These are phyloP conservation scores for Cutaneotrichosporon daszewskae DNA, from an alignment of 1,284 basidiomycete species.

Conservation along the genomic window DNA sequence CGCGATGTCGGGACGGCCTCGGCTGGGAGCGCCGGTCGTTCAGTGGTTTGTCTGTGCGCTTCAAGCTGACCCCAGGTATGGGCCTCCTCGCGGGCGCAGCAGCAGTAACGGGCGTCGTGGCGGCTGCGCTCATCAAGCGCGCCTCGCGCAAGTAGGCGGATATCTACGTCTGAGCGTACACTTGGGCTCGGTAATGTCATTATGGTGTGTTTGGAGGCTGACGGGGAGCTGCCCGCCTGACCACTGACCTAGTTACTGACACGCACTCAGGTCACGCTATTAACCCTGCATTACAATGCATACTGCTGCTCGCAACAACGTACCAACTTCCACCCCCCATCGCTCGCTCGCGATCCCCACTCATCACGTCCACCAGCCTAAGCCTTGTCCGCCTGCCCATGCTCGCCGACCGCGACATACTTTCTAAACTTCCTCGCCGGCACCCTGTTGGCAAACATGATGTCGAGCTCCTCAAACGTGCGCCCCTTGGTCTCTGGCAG, in stretches of 20 bases:
- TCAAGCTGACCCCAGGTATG: constrained; percentile 59
- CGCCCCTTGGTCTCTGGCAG: constrained; percentile 45
- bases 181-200: not conserved
- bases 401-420: not conserved
- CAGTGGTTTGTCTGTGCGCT: not conserved
- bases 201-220: too few species aligned
- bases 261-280: too few species aligned
- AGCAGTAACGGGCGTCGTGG: constrained; percentile 72
- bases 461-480: constrained; percentile 42
- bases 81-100: constrained; percentile 85
- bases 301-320: too few species aligned
- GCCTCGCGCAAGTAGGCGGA: constrained; percentile 52
- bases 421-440: constrained; percentile 3
- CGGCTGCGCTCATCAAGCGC: constrained; percentile 80
- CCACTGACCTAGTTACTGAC: too few species aligned
- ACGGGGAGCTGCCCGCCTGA: too few species aligned
- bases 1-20: too few species aligned
- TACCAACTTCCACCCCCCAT: too few species aligned
- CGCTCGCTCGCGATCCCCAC: too few species aligned
- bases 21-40: too few species aligned
- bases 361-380: too few species aligned
- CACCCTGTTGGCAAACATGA: constrained; percentile 29
- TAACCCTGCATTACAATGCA: too few species aligned
- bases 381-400: not conserved
- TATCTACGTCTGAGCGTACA: not conserved